These are phyloP conservation scores for Pseudogymnoascus verrucosus DNA, from an alignment of 2,329 filamentous ascomycete genomes.

Conservation along the genomic window DNA sequence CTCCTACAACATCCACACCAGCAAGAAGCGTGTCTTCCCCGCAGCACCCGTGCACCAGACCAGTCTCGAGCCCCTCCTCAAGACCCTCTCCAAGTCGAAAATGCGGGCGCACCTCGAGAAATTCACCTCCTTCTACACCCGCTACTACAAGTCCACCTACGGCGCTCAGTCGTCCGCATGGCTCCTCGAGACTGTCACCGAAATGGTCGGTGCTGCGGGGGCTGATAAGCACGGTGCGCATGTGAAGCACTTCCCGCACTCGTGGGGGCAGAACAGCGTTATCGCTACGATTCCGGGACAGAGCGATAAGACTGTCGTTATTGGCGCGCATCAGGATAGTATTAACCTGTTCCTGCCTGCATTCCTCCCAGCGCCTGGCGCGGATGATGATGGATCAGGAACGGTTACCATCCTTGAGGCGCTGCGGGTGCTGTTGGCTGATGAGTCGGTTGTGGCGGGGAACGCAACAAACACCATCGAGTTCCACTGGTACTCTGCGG, in stretches of 20 bases:
- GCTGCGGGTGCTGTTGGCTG: conserved; percentile 69
- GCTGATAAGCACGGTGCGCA: conserved; percentile 58
- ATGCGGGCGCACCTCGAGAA: conserved; percentile 73
- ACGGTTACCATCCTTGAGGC: conserved; percentile 93
- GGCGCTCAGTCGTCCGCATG: conserved; percentile 82
- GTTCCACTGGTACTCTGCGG: conserved; percentile 93
- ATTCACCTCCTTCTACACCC: conserved; percentile 71
- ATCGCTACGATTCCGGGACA: conserved; percentile 87
- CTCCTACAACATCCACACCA: conserved; percentile 30
- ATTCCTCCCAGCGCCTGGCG: conserved; percentile 75
- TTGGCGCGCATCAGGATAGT: conserved; percentile 90
- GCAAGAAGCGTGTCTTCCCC: conserved; percentile 53
- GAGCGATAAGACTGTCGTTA: conserved; percentile 74
- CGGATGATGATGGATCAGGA: conserved; percentile 91
- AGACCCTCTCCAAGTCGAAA: conserved; percentile 62
- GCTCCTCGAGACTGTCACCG: conserved; percentile 68
- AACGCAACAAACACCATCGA: conserved; percentile 79
- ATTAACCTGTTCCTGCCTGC: conserved; percentile 89
- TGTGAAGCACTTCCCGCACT: conserved; percentile 68
- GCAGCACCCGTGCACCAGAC: conserved; percentile 56
- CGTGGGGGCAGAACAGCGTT: conserved; percentile 84
- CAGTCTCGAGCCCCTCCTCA: conserved; percentile 58
- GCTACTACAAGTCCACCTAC: conserved; percentile 72
- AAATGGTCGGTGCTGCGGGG: conserved; percentile 62
- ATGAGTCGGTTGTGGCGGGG: conserved; percentile 61